Evolutionary conservation across 2,329 filamentous ascomycete species (phyloP).

Genomic region (Hypoxylon sp.): DNA sequence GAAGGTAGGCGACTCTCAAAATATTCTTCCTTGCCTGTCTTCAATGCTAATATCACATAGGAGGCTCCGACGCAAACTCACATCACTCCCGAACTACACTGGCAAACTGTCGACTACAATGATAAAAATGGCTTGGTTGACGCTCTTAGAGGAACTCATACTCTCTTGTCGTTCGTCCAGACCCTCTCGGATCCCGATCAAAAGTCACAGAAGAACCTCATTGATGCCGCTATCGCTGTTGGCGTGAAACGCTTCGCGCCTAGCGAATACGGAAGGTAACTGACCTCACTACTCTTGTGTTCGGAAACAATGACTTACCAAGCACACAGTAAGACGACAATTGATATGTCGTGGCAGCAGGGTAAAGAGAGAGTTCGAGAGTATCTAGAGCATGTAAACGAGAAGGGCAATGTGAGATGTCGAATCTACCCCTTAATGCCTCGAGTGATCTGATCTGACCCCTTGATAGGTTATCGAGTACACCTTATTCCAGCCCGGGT

Average conservation of each 20-base stretch:
- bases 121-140: constrained; percentile 56
- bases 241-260: constrained; percentile 74
- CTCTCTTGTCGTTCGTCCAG: constrained; percentile 67
- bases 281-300: background rate
- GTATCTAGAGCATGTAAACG: constrained; percentile 68
- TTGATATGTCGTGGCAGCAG: constrained; percentile 63
- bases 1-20: constrained; percentile 54
- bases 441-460: background rate
- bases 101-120: constrained; percentile 62
- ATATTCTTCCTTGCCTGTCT: background rate
- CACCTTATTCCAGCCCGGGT: constrained; percentile 67
- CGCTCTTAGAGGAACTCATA: constrained; percentile 63
- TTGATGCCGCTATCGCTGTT: constrained; percentile 71
- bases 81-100: constrained; percentile 54
- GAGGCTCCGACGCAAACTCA: constrained; percentile 37
- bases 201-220: constrained; percentile 67
- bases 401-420: constrained; percentile 57
- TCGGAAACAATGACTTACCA: constrained; percentile 15
- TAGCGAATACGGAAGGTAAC: constrained; percentile 68
- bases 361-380: constrained; percentile 65
- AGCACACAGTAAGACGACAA: constrained; percentile 49
- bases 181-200: constrained; percentile 53
- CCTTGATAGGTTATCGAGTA: constrained; percentile 67
- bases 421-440: background rate
- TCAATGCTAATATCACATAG: constrained; percentile 41